phyloP scores from a whole-genome alignment of 768 basidiomycete genomes.

The Nidularia pulvinata region DNA sequence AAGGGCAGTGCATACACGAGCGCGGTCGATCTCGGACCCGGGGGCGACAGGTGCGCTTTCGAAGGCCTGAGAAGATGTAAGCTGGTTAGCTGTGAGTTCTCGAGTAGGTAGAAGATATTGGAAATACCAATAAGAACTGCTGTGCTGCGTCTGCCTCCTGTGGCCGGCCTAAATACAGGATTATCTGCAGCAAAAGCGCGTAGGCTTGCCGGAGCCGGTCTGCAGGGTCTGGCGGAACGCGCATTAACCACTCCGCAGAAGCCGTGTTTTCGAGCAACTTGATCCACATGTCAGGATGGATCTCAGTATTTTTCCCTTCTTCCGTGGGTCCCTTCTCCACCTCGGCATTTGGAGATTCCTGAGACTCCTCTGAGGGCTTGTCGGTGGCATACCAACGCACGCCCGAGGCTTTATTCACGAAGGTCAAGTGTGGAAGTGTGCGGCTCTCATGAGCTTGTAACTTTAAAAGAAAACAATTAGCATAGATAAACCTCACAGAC shows the following conservation, averaged over 20 bases:
- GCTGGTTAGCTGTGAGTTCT: background rate
- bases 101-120: background rate
- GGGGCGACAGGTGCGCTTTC: slow-evolving; percentile 1
- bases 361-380: no score
- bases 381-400: no score
- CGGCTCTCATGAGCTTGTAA: no score
- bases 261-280: slow-evolving; percentile 4
- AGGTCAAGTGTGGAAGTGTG: no score
- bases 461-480: no score
- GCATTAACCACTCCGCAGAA: slow-evolving; percentile 3
- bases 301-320: background rate
- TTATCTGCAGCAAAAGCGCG: slow-evolving; percentile 3
- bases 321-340: no score
- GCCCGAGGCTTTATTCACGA: no score
- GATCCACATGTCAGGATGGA: background rate
- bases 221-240: background rate
- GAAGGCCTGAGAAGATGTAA: slow-evolving; percentile 1
- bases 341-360: no score
- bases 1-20: background rate
- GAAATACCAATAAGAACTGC: background rate
- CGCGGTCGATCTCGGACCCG: slow-evolving; percentile 7
- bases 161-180: slow-evolving; percentile 4
- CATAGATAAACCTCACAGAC: no score
- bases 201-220: slow-evolving; percentile 5
- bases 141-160: background rate